Evolutionary conservation across 257 asterid genomes (phyloP).

Genomic region (Lantana camara): DNA sequence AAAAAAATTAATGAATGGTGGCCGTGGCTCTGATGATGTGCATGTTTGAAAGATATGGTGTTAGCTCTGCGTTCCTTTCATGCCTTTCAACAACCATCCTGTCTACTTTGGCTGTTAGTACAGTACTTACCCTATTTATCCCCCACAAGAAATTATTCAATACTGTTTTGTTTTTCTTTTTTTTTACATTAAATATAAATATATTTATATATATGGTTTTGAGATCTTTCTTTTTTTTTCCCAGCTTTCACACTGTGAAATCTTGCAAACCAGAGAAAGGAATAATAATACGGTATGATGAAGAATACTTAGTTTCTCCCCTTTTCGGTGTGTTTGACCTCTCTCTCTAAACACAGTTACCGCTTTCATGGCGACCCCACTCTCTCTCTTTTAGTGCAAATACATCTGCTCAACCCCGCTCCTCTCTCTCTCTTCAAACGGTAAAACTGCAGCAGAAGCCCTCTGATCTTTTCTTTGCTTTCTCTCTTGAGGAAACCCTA

Average conservation of each 20-base stretch:
- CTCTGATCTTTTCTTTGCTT: constrained; percentile 12
- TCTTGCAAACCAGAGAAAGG: constrained; percentile 26
- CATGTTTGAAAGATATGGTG: background rate
- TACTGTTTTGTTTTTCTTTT: too few relatives aligned
- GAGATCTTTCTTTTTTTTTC: background rate
- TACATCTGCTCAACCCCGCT: constrained; percentile 43
- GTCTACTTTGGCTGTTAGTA: constrained; percentile 35
- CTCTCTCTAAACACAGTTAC: constrained; percentile 20
- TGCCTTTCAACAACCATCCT: constrained; percentile 34
- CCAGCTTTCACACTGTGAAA: constrained; percentile 33
- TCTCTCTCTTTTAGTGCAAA: constrained; percentile 45
- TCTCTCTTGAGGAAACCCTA: constrained; percentile 47
- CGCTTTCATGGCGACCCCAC: constrained; percentile 56
- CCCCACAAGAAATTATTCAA: background rate
- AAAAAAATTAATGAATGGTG: too few relatives aligned
- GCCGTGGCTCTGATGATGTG: background rate
- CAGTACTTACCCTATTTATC: constrained; percentile 25
- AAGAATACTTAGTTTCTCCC: constrained; percentile 16
- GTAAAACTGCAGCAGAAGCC: constrained; percentile 8
- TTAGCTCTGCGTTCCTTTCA: constrained; percentile 22
- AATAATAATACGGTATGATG: background rate
- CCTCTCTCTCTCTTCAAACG: constrained; percentile 15
- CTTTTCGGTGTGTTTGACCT: constrained; percentile 17
- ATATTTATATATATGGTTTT: background rate
- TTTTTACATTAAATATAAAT: too few relatives aligned